A percentile compares a stretch with the other conserved stretches of the same genome.
phyloP scores from a whole-genome alignment of 2,329 filamentous ascomycete genomes.

The Davidsoniella australis region DNA sequence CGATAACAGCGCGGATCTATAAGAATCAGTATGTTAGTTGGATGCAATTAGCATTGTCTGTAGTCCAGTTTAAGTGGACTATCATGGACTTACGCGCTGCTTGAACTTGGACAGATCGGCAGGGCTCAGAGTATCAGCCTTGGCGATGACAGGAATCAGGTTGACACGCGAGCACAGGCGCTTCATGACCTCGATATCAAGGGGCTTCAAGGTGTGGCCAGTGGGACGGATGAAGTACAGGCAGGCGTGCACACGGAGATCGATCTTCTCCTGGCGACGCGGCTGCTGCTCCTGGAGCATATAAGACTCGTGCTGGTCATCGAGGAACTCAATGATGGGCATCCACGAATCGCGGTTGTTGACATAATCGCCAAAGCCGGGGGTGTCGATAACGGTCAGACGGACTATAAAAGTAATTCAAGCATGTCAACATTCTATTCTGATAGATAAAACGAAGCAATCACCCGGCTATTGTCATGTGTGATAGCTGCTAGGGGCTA shows the following conservation, averaged over 20 bases:
- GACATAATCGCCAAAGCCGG: constrained; percentile 98
- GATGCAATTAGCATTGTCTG: constrained; percentile 12
- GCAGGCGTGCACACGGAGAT: constrained; percentile 94
- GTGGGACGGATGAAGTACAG: constrained; percentile 98
- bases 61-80: neutral
- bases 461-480: neutral
- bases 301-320: constrained; percentile 99
- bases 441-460: constrained; percentile 1
- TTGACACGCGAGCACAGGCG: constrained; percentile 95
- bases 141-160: constrained; percentile 93
- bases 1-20: constrained; percentile 85
- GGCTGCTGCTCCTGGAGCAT: constrained; percentile 99
- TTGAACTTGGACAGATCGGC: constrained; percentile 87
- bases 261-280: constrained; percentile 94
- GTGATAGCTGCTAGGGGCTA: neutral
- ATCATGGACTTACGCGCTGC: constrained; percentile 53
- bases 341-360: constrained; percentile 99
- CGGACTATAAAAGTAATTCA: constrained; percentile 45
- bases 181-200: constrained; percentile 99
- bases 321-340: constrained; percentile 98
- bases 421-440: constrained; percentile 1
- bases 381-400: constrained; percentile 95
- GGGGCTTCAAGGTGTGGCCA: constrained; percentile 92
- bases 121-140: constrained; percentile 94
- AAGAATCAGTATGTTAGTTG: constrained; percentile 15